These are phyloP conservation scores for Ramalina peruviana DNA, from an alignment of 495 filamentous ascomycete genomes.

Conservation along the genomic window DNA sequence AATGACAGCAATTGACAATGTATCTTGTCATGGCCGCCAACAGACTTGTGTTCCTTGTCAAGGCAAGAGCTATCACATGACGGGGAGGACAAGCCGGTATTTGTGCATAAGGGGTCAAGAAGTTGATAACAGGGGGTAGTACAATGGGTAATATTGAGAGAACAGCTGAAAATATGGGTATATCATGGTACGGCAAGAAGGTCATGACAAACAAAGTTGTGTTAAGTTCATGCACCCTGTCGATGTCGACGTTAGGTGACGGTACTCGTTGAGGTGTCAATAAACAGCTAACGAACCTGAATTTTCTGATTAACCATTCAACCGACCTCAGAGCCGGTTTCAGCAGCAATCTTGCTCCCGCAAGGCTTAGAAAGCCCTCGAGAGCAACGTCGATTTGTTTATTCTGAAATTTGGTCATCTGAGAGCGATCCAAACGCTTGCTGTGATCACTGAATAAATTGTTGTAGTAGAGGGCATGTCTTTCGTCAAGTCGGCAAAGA, in stretches of 20 bases:
- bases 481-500: constrained; percentile 67
- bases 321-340: constrained; percentile 78
- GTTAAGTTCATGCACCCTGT: constrained; percentile 85
- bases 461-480: constrained; percentile 53
- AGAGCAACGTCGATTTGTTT: constrained; percentile 61
- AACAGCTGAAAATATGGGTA: constrained; percentile 64
- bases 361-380: constrained; percentile 66
- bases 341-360: constrained; percentile 60
- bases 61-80: constrained; percentile 64
- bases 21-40: constrained; percentile 60
- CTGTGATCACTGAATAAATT: constrained; percentile 85
- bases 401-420: constrained; percentile 73
- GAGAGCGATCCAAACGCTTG: constrained; percentile 67
- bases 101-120: constrained; percentile 70
- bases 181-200: constrained; percentile 83
- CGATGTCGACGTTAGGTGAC: constrained; percentile 20
- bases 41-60: constrained; percentile 55
- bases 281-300: constrained; percentile 44
- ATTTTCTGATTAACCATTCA: constrained; percentile 88
- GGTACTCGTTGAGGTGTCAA: not conserved
- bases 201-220: constrained; percentile 64
- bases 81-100: constrained; percentile 61
- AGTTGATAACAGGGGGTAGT: constrained; percentile 61
- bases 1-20: constrained; percentile 50
- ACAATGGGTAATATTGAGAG: constrained; percentile 66